Evolutionary conservation across 2,329 filamentous ascomycete genomes (phyloP).

Genomic region (Ceratocystis harringtonii): DNA sequence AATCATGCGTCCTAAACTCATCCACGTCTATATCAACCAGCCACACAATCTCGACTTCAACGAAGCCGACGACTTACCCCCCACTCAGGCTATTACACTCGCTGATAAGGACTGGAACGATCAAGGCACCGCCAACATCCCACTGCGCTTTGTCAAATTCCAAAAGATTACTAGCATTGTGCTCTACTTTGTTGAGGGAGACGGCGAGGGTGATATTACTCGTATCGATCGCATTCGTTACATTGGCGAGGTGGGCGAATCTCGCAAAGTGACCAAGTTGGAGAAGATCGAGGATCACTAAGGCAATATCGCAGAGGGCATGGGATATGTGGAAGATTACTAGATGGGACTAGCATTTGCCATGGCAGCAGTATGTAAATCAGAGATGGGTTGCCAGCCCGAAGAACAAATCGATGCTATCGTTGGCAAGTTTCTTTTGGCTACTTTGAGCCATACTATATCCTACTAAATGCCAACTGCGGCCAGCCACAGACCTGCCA

Average conservation of each 20-base stretch:
- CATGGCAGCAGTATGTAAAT: not conserved
- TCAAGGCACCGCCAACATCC: constrained; percentile 56
- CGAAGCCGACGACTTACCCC: constrained; percentile 73
- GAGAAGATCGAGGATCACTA: constrained; percentile 79
- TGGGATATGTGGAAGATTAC: not conserved
- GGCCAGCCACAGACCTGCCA: not conserved
- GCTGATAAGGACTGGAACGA: constrained; percentile 66
- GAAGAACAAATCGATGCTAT: not conserved
- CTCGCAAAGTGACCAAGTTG: constrained; percentile 82
- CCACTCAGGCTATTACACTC: constrained; percentile 68
- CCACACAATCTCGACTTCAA: constrained; percentile 87
- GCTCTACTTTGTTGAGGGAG: constrained; percentile 76
- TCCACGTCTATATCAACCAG: constrained; percentile 78
- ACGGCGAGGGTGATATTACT: constrained; percentile 66
- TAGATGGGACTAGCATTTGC: not conserved
- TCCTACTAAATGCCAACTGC: not conserved
- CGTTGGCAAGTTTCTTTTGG: not conserved
- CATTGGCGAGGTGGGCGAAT: constrained; percentile 80
- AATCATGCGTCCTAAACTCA: constrained; percentile 64
- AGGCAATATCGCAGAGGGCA: not conserved
- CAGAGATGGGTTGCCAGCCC: not conserved
- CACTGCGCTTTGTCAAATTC: constrained; percentile 88
- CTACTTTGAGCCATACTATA: not conserved
- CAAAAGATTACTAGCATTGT: constrained; percentile 81
- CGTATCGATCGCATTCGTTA: constrained; percentile 65